phyloP scores from a whole-genome alignment of 1,284 basidiomycete genomes.

The Peniophora sp. region DNA sequence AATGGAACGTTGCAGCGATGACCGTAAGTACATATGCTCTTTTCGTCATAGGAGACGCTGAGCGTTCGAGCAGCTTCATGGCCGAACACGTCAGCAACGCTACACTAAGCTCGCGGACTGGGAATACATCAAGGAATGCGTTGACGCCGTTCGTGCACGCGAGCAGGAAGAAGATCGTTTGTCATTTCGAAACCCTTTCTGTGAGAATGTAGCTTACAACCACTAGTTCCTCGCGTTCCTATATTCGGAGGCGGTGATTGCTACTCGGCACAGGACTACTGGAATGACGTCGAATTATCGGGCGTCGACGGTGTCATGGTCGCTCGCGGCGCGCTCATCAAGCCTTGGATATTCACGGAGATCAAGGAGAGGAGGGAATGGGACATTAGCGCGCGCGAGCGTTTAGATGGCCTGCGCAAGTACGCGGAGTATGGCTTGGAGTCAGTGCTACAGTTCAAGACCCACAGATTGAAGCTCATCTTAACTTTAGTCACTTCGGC shows the following conservation, averaged over 20 bases:
- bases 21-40: constrained; percentile 44
- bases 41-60: background rate
- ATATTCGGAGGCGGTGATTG: constrained; percentile 96
- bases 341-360: constrained; percentile 96
- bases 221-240: constrained; percentile 72
- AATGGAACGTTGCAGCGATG: constrained; percentile 76
- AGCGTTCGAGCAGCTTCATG: constrained; percentile 66
- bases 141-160: constrained; percentile 72
- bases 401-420: constrained; percentile 83
- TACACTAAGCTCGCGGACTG: constrained; percentile 87
- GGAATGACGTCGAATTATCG: constrained; percentile 66
- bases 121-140: constrained; percentile 86
- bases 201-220: background rate
- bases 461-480: no score
- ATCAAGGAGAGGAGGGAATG: constrained; percentile 88
- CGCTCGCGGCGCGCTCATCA: constrained; percentile 90
- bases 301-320: constrained; percentile 96
- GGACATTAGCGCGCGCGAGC: constrained; percentile 89
- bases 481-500: constrained; percentile 66
- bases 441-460: constrained; percentile 33
- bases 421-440: constrained; percentile 76
- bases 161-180: constrained; percentile 70
- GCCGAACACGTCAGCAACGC: constrained; percentile 85
- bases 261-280: constrained; percentile 83
- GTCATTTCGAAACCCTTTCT: constrained; percentile 19